These are phyloP conservation scores for Astrothelium subdiscretum DNA, from an alignment of 495 filamentous ascomycete species.

Conservation along the genomic window DNA sequence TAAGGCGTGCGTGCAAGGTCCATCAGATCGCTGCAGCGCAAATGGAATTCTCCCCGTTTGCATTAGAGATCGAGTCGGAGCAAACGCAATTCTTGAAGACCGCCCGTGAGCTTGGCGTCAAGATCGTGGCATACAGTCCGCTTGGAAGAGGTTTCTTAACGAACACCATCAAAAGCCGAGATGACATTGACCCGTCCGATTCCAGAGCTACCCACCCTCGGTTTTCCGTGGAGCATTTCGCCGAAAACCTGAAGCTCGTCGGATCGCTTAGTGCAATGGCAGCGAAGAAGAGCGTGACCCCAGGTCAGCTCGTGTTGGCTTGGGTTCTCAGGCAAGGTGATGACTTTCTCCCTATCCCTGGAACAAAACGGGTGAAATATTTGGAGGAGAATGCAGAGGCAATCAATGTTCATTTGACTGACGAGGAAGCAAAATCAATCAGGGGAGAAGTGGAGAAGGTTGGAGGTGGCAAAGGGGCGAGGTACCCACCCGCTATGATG, in stretches of 20 bases:
- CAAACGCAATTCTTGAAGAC: slow-evolving; percentile 41
- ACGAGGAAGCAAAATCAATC: slow-evolving; percentile 39
- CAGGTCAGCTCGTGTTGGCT: slow-evolving; percentile 26
- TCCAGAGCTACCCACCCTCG: slow-evolving; percentile 33
- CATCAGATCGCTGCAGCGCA: slow-evolving; percentile 49
- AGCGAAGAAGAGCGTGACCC: slow-evolving; percentile 29
- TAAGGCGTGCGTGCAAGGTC: slow-evolving; percentile 46
- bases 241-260: slow-evolving; percentile 37
- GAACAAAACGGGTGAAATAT: slow-evolving; percentile 43
- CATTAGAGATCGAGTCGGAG: slow-evolving; percentile 41
- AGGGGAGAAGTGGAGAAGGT: slow-evolving; percentile 32
- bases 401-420: slow-evolving; percentile 33
- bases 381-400: slow-evolving; percentile 47
- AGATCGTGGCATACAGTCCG: slow-evolving; percentile 35
- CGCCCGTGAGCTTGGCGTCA: slow-evolving; percentile 41
- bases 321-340: slow-evolving; percentile 38
- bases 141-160: slow-evolving; percentile 38
- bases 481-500: slow-evolving; percentile 24
- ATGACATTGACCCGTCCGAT: slow-evolving; percentile 27
- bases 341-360: slow-evolving; percentile 43
- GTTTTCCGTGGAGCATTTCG: slow-evolving; percentile 39
- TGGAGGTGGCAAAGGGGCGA: slow-evolving; percentile 25
- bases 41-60: slow-evolving; percentile 50
- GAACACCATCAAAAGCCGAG: slow-evolving; percentile 23
- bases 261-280: slow-evolving; percentile 33